Evolutionary conservation across 2,329 filamentous ascomycete genomes (phyloP).

Genomic region (Phyllosticta paracitricarpa): DNA sequence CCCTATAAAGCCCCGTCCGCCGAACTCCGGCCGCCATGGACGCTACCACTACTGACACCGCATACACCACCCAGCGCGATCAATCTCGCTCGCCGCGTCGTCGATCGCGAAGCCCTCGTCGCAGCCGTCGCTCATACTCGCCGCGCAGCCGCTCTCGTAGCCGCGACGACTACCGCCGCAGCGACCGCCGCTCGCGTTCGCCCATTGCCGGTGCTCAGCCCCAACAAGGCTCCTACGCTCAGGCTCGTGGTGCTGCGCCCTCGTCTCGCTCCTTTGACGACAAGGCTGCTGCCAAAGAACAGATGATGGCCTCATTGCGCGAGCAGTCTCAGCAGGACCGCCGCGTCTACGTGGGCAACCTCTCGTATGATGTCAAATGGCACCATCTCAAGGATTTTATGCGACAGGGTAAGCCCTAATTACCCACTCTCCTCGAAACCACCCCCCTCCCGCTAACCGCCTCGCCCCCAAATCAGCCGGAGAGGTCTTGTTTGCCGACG

Average conservation of each 20-base stretch:
- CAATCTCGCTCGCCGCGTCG: conserved; percentile 69
- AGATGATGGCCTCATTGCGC: conserved; percentile 91
- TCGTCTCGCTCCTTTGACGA: conserved; percentile 66
- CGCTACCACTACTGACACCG: conserved; percentile 7
- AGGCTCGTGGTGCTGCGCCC: conserved; percentile 38
- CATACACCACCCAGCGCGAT: conserved; percentile 55
- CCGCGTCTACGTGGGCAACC: conserved; percentile 97
- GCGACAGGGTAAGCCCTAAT: conserved; percentile 74
- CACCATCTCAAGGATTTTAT: conserved; percentile 99
- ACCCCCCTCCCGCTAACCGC: conserved; percentile 22
- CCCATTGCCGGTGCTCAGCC: conserved; percentile 68
- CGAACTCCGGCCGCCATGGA: conserved; percentile 7
- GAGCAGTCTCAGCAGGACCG: conserved; percentile 97
- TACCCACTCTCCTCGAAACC: conserved; percentile 13
- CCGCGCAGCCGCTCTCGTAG: conserved; percentile 68
- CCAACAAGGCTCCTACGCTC: conserved; percentile 46
- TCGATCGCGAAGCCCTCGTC: conserved; percentile 37
- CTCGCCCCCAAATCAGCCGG: conserved; percentile 55
- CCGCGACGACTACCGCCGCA: conserved; percentile 44
- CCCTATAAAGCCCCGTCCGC: conserved; percentile 6
- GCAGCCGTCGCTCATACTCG: conserved; percentile 52
- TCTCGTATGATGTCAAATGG: conserved; percentile 99
- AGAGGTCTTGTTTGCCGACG: conserved; percentile 98
- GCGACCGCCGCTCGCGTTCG: conserved; percentile 56
- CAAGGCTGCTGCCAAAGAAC: conserved; percentile 71